Evolutionary conservation across 2,329 filamentous ascomycete species (phyloP).

Genomic region (Byssoonygena ceratinophila): DNA sequence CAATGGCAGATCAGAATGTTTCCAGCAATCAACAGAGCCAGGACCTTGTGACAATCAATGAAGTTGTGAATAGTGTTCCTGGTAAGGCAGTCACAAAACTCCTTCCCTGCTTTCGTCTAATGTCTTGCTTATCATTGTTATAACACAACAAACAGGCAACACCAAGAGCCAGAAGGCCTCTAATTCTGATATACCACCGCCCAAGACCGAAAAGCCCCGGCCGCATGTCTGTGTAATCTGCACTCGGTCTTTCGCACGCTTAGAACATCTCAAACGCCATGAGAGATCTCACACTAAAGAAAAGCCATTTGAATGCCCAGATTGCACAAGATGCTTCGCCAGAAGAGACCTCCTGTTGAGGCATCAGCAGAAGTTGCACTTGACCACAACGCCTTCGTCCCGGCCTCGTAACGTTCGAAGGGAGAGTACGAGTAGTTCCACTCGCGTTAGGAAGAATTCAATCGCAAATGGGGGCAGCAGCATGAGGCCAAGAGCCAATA

Average conservation of each 20-base stretch:
- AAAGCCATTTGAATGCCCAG: slow-evolving; percentile 95
- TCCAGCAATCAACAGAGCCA: slow-evolving; percentile 28
- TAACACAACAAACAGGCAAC: slow-evolving; percentile 13
- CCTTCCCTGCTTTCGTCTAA: slow-evolving; percentile 9
- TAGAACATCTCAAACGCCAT: slow-evolving; percentile 95
- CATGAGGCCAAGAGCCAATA: slow-evolving; percentile 86
- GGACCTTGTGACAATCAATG: slow-evolving; percentile 35
- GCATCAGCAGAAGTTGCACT: slow-evolving; percentile 97
- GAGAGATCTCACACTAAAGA: slow-evolving; percentile 98
- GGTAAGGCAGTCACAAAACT: slow-evolving; percentile 26
- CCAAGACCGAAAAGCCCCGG: slow-evolving; percentile 94
- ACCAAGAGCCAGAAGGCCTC: slow-evolving; percentile 7
- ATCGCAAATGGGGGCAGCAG: slow-evolving; percentile 51
- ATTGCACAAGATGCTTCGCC: slow-evolving; percentile 90
- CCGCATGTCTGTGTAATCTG: slow-evolving; percentile 91
- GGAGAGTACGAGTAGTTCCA: slow-evolving; percentile 69
- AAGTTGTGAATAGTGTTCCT: slow-evolving; percentile 30
- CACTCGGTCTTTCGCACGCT: slow-evolving; percentile 77
- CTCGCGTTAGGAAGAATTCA: slow-evolving; percentile 84
- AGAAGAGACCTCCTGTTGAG: slow-evolving; percentile 80
- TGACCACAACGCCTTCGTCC: slow-evolving; percentile 77
- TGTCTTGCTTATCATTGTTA: slow-evolving; percentile 12
- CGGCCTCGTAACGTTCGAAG: slow-evolving; percentile 71
- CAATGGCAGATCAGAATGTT: slow-evolving; percentile 31
- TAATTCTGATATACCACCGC: slow-evolving; percentile 26